Percentiles rank a stretch among this genome's conserved stretches.
Conservation (phyloP, 2,329 filamentous ascomycete genomes). For the Trichophyton verrucosum region DNA sequence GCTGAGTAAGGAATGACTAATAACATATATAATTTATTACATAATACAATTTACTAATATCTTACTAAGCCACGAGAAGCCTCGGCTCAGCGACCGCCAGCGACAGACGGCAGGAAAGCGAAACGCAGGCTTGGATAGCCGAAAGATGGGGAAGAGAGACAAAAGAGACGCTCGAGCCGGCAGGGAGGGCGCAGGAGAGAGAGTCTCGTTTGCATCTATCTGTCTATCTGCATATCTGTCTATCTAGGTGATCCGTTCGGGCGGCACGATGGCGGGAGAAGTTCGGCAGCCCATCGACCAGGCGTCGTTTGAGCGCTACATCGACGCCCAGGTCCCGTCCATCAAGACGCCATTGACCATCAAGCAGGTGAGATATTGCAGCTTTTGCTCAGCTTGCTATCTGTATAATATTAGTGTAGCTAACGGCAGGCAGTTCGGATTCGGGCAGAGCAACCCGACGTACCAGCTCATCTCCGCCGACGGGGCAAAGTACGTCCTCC, state of each 20-base stretch:
- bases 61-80: background rate
- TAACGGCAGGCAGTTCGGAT: slow-evolving; percentile 60
- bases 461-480: slow-evolving; percentile 72
- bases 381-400: no score
- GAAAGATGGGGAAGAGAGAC: no score
- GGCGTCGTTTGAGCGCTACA: slow-evolving; percentile 63
- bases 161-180: no score
- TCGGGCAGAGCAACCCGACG: slow-evolving; percentile 93
- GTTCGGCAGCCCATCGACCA: slow-evolving; percentile 87
- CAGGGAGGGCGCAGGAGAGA: background rate
- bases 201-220: no score
- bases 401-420: no score
- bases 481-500: slow-evolving; percentile 67
- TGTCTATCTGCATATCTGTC: no score
- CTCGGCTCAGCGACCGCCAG: background rate
- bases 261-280: slow-evolving; percentile 58
- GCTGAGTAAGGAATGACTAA: background rate
- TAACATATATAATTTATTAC: no score
- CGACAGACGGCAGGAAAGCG: background rate
- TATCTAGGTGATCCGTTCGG: background rate
- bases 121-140: background rate
- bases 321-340: slow-evolving; percentile 63
- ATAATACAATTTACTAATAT: background rate
- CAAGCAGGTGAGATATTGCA: slow-evolving; percentile 91
- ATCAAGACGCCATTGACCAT: slow-evolving; percentile 74